A percentile compares a stretch with the other conserved stretches of the same genome.
phyloP scores from a whole-genome alignment of 805 yeast species.

The Ogataea dorogensis region DNA sequence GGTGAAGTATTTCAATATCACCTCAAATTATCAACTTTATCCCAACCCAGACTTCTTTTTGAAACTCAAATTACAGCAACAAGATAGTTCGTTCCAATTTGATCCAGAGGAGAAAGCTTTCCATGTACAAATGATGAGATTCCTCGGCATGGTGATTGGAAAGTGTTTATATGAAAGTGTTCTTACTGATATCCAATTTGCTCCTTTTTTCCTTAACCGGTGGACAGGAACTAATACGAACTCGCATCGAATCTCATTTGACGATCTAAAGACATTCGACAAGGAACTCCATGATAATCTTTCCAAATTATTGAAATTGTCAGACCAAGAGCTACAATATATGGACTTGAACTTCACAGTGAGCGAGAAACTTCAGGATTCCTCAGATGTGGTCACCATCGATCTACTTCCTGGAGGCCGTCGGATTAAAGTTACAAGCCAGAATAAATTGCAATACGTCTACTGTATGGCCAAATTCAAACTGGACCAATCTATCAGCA shows the following conservation, averaged over 20 bases:
- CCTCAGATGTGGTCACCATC: conserved; percentile 38
- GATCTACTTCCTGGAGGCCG: conserved; percentile 66
- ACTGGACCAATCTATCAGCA: conserved; percentile 58
- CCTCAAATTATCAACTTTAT: conserved; percentile 58
- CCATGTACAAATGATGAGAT: conserved; percentile 41
- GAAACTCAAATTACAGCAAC: conserved; percentile 27
- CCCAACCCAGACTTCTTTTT: conserved; percentile 58
- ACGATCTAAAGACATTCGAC: conserved; percentile 76
- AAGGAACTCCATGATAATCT: conserved; percentile 61
- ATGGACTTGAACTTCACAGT: conserved; percentile 69
- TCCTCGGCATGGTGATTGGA: conserved; percentile 82
- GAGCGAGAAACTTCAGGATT: conserved; percentile 43
- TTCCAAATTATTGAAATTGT: conserved; percentile 56
- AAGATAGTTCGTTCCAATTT: conserved; percentile 25
- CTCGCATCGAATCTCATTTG: conserved; percentile 57
- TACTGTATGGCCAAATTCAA: conserved; percentile 78
- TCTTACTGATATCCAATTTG: conserved; percentile 77
- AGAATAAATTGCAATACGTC: conserved; percentile 69
- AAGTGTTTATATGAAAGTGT: conserved; percentile 85
- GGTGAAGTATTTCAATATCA: conserved; percentile 40
- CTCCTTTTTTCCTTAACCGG: conserved; percentile 78
- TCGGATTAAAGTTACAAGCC: conserved; percentile 49
- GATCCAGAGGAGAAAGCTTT: conserved; percentile 25
- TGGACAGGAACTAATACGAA: conserved; percentile 41
- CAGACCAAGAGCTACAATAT: conserved; percentile 52